Percentiles rank a stretch among this genome's conserved stretches.
phyloP scores from a whole-genome alignment of 257 asterid genomes.

The Paraleonurus japonicus region DNA sequence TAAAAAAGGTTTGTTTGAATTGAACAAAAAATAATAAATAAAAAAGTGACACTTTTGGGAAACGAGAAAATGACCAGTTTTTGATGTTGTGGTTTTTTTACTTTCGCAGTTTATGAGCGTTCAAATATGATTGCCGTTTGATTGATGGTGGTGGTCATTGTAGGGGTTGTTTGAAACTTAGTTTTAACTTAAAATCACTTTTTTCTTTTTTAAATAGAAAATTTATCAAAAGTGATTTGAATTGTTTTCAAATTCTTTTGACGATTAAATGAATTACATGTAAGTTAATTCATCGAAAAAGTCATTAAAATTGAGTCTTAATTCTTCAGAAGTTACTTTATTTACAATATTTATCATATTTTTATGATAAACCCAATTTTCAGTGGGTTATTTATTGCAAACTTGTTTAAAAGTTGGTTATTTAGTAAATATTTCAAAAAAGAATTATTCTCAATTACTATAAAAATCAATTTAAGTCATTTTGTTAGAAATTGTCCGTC shows the following conservation, averaged over 20 bases:
- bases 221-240: background rate
- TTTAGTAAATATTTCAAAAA: too few species aligned
- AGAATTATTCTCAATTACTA: too few species aligned
- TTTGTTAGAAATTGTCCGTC: too few species aligned
- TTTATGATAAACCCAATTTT: too few species aligned
- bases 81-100: conserved; percentile 20
- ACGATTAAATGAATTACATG: background rate
- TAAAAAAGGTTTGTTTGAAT: conserved; percentile 20
- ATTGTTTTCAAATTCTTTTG: background rate
- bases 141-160: conserved; percentile 23
- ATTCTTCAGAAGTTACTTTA: too few species aligned
- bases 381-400: too few species aligned
- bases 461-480: too few species aligned
- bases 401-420: too few species aligned
- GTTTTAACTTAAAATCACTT: background rate
- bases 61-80: conserved; percentile 25
- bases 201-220: background rate
- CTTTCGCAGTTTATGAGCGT: conserved; percentile 12
- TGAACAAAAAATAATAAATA: conserved; percentile 19
- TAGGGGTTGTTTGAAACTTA: background rate
- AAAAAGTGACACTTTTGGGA: conserved; percentile 27
- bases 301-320: background rate
- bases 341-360: too few species aligned
- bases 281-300: background rate
- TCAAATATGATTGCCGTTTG: conserved; percentile 30